These are phyloP conservation scores for Tuber aestivum DNA, from an alignment of 495 filamentous ascomycete species.

Conservation along the genomic window DNA sequence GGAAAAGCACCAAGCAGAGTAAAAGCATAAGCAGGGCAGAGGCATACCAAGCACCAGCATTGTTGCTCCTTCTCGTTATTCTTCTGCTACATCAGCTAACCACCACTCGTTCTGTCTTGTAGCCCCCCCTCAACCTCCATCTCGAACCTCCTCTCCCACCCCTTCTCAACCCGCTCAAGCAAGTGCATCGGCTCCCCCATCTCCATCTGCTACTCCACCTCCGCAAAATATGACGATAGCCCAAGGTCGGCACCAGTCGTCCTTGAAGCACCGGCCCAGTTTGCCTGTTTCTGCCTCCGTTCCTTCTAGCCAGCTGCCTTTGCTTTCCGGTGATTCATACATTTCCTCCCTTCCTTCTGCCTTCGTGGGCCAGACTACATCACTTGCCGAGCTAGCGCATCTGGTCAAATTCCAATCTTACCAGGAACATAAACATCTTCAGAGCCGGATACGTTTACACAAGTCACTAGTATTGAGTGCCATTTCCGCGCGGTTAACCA, in stretches of 20 bases:
- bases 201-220: slow-evolving; percentile 37
- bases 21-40: slow-evolving; percentile 11
- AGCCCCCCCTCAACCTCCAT: slow-evolving; percentile 39
- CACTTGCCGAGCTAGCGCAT: slow-evolving; percentile 65
- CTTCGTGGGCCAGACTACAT: slow-evolving; percentile 51
- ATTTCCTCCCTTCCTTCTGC: slow-evolving; percentile 44
- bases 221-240: slow-evolving; percentile 41
- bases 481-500: slow-evolving; percentile 70
- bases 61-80: slow-evolving; percentile 28
- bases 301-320: slow-evolving; percentile 46
- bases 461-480: slow-evolving; percentile 65
- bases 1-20: slow-evolving; percentile 2
- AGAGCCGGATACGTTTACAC: slow-evolving; percentile 61
- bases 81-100: slow-evolving; percentile 28
- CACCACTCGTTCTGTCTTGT: slow-evolving; percentile 36
- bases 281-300: slow-evolving; percentile 43
- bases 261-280: slow-evolving; percentile 35
- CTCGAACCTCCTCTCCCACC: slow-evolving; percentile 33
- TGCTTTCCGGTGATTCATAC: slow-evolving; percentile 46
- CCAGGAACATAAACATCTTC: slow-evolving; percentile 64
- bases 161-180: slow-evolving; percentile 29
- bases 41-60: slow-evolving; percentile 22
- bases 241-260: slow-evolving; percentile 34
- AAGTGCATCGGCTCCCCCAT: slow-evolving; percentile 29
- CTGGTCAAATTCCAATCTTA: slow-evolving; percentile 64